Percentiles rank a stretch among this genome's conserved stretches.
Conservation (phyloP, 306 rosid genomes). For the Herpetospermum pedunculosum region DNA sequence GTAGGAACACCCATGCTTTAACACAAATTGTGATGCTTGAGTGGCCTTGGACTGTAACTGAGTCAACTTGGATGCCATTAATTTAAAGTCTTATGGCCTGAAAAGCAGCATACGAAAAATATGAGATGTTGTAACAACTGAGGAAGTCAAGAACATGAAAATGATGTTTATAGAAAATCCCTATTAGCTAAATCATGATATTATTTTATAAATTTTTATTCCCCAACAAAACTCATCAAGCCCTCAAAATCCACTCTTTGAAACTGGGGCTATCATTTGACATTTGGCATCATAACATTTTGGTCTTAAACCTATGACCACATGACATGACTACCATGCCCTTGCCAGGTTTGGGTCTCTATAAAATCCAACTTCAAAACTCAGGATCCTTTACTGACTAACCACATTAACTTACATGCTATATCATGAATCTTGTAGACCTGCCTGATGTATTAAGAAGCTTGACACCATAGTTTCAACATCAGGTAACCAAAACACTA, state of each 20-base stretch:
- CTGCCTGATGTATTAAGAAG: neutral
- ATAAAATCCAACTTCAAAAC: neutral
- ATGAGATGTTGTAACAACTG: neutral
- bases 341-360: neutral
- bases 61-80: constrained; percentile 65
- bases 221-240: neutral
- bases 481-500: neutral
- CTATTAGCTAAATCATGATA: neutral
- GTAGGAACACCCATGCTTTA: constrained; percentile 52
- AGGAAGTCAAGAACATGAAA: neutral
- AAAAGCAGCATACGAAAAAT: neutral
- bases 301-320: neutral
- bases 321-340: neutral
- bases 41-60: constrained; percentile 69
- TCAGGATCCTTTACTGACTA: neutral
- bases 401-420: neutral
- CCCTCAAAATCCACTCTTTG: neutral
- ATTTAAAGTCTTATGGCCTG: constrained; percentile 17
- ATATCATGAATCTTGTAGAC: neutral
- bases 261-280: neutral
- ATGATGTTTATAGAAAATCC: neutral
- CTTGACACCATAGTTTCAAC: neutral
- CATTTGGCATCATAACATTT: neutral
- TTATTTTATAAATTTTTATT: neutral
- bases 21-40: constrained; percentile 59